Conservation (phyloP, 345 rosid species). For the Eucalyptus decipiens region DNA sequence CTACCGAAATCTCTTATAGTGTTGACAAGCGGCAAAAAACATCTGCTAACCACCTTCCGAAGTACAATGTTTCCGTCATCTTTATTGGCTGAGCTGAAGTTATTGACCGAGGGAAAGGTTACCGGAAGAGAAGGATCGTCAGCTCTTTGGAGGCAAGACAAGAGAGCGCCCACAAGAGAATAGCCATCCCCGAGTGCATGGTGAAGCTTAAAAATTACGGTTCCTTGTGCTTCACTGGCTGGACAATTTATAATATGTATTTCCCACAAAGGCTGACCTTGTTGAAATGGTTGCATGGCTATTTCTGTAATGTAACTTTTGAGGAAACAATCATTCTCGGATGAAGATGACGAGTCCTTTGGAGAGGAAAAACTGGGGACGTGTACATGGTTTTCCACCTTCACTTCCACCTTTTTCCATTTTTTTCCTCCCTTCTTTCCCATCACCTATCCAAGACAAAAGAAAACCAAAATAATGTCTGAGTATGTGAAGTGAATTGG, state of each 20-base stretch:
- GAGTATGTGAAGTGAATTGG: neutral
- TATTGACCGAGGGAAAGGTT: slow-evolving; percentile 16
- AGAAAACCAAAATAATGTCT: neutral
- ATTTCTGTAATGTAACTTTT: slow-evolving; percentile 2
- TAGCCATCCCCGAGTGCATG: slow-evolving; percentile 29
- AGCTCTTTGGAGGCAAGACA: slow-evolving; percentile 20
- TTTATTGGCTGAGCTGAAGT: neutral
- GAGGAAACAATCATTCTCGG: slow-evolving; percentile 4
- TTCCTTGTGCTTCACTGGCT: slow-evolving; percentile 5
- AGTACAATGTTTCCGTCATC: neutral
- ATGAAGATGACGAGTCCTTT: neutral
- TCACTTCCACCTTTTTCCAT: slow-evolving; percentile 2
- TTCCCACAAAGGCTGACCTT: slow-evolving; percentile 17
- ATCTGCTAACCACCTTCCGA: neutral
- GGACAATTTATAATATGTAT: slow-evolving; percentile 16
- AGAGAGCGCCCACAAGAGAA: slow-evolving; percentile 22
- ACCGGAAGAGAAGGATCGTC: slow-evolving; percentile 24
- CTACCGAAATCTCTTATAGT: slow-evolving; percentile 22
- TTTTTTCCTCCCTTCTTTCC: neutral
- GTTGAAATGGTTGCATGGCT: neutral
- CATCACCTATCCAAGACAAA: neutral
- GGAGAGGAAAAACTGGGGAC: neutral
- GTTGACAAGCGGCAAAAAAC: neutral
- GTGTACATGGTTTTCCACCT: neutral
- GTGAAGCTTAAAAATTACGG: slow-evolving; percentile 16